Base-by-base conservation (phyloP, 345 rosid genomes). In the Stellera chamaejasme region DNA sequence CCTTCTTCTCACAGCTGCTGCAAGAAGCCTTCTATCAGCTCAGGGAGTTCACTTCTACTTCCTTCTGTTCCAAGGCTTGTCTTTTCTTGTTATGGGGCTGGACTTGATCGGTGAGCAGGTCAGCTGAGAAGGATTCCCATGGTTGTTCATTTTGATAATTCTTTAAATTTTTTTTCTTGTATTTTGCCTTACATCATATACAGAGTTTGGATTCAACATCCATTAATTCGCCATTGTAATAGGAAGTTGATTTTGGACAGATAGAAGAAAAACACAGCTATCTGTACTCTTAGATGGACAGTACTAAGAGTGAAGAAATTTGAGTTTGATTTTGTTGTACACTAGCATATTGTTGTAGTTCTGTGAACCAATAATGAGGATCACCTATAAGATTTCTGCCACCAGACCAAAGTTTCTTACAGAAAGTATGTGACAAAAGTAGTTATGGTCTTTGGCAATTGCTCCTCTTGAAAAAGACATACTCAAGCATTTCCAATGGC, bases 1-100 rank as follows among this genome's bases (percentile, higher is more conserved):
- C 63, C 85, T 90, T 19, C 79, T 87, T 16, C 77, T 90, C 10
- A 90, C 90, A 1, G 95, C 95, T 45, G 79, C 97, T 12, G 93
- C 83, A 12, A 82, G 93, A 62, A 90, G 95, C 63, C 70, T 90
- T 41, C 32, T 90, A 19, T 86, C 97, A 2, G 88, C 90, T 0
- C 97, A 86, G 45, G 97, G 97, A 56, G 80, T 90, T 62, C 97
- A 90, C 66, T 90, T 90, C 79, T 90, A 90, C 74, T 90, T 82
- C 78, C 72, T 90, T 82, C 59, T 90, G 60, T 90, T 90, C 50
- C 97, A 90, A 66, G 97, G 97, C 11, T 52, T 90, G 69, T 77
- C 93, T 12, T 90, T 90, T 70, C 81, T 90, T 57, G 84, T 73
- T 25, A 80, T 87, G 55, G 97, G 97, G 10, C 68, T 90, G 90